phyloP scores from a whole-genome alignment of 371 early-diverging fungal genomes.

The Dentiscutata heterogama region DNA sequence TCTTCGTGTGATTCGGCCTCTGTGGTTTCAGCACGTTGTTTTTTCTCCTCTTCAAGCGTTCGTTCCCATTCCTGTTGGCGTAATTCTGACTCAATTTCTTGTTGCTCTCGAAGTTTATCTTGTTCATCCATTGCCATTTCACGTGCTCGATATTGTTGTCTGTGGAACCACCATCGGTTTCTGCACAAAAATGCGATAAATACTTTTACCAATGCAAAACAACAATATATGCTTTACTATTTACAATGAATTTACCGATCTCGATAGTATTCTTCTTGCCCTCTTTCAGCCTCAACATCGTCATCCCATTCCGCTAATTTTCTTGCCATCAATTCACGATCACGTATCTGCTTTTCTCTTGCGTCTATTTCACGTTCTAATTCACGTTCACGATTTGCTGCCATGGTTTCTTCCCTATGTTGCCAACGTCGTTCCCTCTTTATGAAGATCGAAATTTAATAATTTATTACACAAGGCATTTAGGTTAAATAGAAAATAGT shows the following conservation, averaged over 20 bases:
- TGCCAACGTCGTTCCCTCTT: conserved; percentile 77
- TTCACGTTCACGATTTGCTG: conserved; percentile 66
- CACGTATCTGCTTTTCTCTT: conserved; percentile 57
- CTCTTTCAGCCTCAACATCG: conserved; percentile 70
- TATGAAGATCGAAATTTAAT: neutral
- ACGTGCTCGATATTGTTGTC: conserved; percentile 69
- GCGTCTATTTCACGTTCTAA: conserved; percentile 61
- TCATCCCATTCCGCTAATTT: conserved; percentile 80
- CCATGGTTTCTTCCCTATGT: conserved; percentile 62
- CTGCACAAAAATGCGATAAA: conserved; percentile 50
- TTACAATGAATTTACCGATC: conserved; percentile 63
- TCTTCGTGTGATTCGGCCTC: conserved; percentile 47
- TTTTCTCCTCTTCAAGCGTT: conserved; percentile 52
- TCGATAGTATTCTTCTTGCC: conserved; percentile 74
- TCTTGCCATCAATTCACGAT: conserved; percentile 62
- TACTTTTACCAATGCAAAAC: neutral
- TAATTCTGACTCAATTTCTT: conserved; percentile 62
- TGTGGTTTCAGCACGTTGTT: conserved; percentile 50
- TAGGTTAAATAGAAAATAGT: conserved; percentile 24
- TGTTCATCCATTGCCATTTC: conserved; percentile 77
- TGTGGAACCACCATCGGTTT: conserved; percentile 74
- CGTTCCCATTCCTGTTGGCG: conserved; percentile 51
- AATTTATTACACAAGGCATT: neutral
- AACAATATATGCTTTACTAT: neutral
- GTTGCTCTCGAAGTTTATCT: conserved; percentile 70